phyloP scores from a whole-genome alignment of 805 yeast species.

The Ogataea corticis region DNA sequence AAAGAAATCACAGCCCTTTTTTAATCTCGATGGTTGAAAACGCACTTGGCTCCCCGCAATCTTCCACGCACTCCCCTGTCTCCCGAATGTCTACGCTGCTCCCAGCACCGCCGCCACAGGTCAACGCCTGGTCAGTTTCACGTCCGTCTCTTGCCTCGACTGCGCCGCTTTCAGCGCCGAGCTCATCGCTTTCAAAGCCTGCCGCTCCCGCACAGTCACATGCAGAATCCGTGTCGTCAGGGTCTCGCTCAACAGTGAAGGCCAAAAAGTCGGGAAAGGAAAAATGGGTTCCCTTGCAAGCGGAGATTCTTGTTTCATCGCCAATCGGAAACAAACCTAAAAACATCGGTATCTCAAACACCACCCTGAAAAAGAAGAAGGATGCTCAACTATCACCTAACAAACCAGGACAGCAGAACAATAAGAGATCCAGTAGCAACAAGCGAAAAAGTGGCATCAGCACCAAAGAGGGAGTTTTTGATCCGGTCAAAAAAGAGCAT shows the following conservation, averaged over 20 bases:
- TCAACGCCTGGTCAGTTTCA: constrained; percentile 27
- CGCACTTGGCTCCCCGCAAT: neutral
- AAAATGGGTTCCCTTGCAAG: constrained; percentile 29
- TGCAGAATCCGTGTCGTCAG: neutral
- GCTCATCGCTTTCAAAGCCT: too few species aligned
- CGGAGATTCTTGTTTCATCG: constrained; percentile 25
- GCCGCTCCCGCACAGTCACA: neutral
- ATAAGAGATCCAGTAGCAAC: neutral
- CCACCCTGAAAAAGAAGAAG: constrained; percentile 7
- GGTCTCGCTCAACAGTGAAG: constrained; percentile 6
- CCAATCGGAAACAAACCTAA: constrained; percentile 6
- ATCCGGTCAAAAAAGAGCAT: neutral
- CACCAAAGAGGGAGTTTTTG: neutral
- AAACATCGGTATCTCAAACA: neutral
- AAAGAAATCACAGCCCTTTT: neutral
- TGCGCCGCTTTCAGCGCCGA: too few species aligned
- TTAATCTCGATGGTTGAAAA: neutral
- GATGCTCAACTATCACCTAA: constrained; percentile 1
- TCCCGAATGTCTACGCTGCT: constrained; percentile 20
- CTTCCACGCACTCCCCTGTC: neutral
- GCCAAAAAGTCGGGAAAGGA: constrained; percentile 24
- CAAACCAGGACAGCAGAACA: constrained; percentile 1
- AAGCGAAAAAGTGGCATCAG: constrained; percentile 4
- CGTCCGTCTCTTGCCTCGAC: constrained; percentile 1
- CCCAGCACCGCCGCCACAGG: constrained; percentile 34